phyloP scores from a whole-genome alignment of 1,284 basidiomycete genomes.

The Papiliotrema terrestris region DNA sequence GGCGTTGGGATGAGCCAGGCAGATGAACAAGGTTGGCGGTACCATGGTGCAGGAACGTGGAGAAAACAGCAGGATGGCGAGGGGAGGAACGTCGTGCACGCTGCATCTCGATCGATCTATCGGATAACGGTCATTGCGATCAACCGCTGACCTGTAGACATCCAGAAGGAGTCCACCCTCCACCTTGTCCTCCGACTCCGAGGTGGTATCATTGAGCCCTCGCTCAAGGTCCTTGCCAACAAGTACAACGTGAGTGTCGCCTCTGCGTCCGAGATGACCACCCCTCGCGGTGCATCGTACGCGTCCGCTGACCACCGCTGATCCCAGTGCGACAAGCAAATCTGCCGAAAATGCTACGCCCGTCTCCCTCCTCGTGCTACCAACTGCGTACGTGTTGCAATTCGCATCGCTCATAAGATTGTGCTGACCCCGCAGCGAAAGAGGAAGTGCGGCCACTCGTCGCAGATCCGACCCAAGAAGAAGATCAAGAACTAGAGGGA shows the following conservation, averaged over 20 bases:
- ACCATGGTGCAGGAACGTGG: too few relatives aligned
- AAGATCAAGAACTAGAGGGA: constrained; percentile 76
- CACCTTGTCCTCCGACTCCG: constrained; percentile 97
- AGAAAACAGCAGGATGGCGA: too few relatives aligned
- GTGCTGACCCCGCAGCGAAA: constrained; percentile 36
- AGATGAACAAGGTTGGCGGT: too few relatives aligned
- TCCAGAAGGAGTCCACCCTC: constrained; percentile 98
- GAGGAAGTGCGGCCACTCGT: constrained; percentile 77
- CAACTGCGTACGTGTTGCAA: constrained; percentile 81
- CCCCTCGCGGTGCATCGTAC: not conserved
- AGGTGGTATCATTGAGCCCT: constrained; percentile 98
- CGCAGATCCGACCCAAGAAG: constrained; percentile 83
- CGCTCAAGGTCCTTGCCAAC: constrained; percentile 90
- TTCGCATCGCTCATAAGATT: too few relatives aligned
- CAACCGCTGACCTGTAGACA: constrained; percentile 54
- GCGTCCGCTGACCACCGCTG: not conserved
- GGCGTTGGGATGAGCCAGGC: too few relatives aligned
- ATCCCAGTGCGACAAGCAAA: constrained; percentile 78
- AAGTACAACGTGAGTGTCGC: constrained; percentile 71
- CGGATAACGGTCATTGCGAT: not conserved
- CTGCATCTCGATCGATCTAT: not conserved
- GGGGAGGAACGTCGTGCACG: not conserved
- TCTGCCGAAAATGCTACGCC: constrained; percentile 99
- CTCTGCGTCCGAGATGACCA: not conserved
- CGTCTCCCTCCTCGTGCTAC: constrained; percentile 98